Conservation (phyloP, 1,139 yeast species). For the Pichia inconspicua region DNA sequence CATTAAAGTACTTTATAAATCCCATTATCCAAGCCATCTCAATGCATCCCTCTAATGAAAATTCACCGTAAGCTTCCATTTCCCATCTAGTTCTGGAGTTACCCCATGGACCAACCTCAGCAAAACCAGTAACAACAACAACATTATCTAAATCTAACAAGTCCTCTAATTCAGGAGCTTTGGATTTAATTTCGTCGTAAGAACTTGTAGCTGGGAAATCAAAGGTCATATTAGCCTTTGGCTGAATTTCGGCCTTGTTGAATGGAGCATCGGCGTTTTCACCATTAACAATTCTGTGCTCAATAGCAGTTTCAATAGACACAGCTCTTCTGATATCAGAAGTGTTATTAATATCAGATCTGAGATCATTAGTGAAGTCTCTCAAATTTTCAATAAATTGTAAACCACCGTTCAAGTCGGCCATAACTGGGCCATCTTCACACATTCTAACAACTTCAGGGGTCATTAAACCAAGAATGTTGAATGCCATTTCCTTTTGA, state of each 20-base stretch:
- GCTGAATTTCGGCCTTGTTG: slow-evolving; percentile 66
- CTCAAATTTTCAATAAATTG: slow-evolving; percentile 88
- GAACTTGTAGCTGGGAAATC: slow-evolving; percentile 85
- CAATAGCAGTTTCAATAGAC: slow-evolving; percentile 84
- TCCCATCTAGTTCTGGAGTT: slow-evolving; percentile 99
- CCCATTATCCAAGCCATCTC: slow-evolving; percentile 99
- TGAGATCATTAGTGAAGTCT: slow-evolving; percentile 74
- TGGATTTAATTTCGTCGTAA: slow-evolving; percentile 61
- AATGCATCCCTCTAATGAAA: slow-evolving; percentile 96
- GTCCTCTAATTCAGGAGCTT: slow-evolving; percentile 77
- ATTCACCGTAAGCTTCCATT: slow-evolving; percentile 93
- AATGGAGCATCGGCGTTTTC: slow-evolving; percentile 82
- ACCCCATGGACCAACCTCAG: slow-evolving; percentile 99
- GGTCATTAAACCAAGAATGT: slow-evolving; percentile 85
- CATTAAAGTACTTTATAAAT: slow-evolving; percentile 79
- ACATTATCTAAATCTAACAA: slow-evolving; percentile 87
- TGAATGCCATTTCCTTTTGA: slow-evolving; percentile 98
- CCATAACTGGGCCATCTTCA: slow-evolving; percentile 92
- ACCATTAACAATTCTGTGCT: slow-evolving; percentile 88
- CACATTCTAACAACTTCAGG: slow-evolving; percentile 80
- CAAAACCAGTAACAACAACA: slow-evolving; percentile 91
- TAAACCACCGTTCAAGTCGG: slow-evolving; percentile 97
- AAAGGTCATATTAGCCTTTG: slow-evolving; percentile 91
- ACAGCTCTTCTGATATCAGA: slow-evolving; percentile 95
- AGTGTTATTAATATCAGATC: slow-evolving; percentile 74